Evolutionary conservation across 2,329 filamentous ascomycete species (phyloP).

Genomic region (Raffaelea albimanens): DNA sequence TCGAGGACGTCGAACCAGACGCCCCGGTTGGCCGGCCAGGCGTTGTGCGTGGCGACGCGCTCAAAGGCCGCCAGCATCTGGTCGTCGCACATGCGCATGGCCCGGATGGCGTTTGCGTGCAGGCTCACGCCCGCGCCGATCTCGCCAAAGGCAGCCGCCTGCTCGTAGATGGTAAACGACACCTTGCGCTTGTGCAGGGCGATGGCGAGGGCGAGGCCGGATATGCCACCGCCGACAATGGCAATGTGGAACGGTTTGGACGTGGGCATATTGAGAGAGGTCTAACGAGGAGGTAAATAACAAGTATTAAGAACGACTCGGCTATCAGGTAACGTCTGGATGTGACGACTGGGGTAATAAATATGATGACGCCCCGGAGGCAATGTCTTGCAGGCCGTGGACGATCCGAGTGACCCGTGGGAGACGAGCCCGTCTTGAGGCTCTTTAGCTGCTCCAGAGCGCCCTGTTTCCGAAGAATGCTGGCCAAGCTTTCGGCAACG

Average conservation of each 20-base stretch:
- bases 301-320: too few species aligned
- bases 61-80: constrained; percentile 18
- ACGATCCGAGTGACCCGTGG: too few species aligned
- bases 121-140: constrained; percentile 28
- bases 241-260: constrained; percentile 23
- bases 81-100: constrained; percentile 21
- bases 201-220: constrained; percentile 25
- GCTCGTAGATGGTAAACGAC: constrained; percentile 25
- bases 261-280: too few species aligned
- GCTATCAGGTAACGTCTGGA: too few species aligned
- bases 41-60: constrained; percentile 18
- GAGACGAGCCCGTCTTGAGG: too few species aligned
- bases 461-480: too few species aligned
- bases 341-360: too few species aligned
- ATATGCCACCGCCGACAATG: constrained; percentile 31
- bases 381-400: too few species aligned
- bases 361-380: too few species aligned
- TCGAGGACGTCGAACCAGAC: constrained; percentile 20
- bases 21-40: constrained; percentile 11
- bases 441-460: too few species aligned
- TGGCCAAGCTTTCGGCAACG: too few species aligned
- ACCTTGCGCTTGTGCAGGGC: constrained; percentile 20
- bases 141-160: constrained; percentile 22
- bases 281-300: too few species aligned
- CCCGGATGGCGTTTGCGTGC: constrained; percentile 23